A percentile compares a stretch with the other conserved stretches of the same genome.
phyloP scores from a whole-genome alignment of 2,329 filamentous ascomycete species.

The Pseudomassariella vexata region DNA sequence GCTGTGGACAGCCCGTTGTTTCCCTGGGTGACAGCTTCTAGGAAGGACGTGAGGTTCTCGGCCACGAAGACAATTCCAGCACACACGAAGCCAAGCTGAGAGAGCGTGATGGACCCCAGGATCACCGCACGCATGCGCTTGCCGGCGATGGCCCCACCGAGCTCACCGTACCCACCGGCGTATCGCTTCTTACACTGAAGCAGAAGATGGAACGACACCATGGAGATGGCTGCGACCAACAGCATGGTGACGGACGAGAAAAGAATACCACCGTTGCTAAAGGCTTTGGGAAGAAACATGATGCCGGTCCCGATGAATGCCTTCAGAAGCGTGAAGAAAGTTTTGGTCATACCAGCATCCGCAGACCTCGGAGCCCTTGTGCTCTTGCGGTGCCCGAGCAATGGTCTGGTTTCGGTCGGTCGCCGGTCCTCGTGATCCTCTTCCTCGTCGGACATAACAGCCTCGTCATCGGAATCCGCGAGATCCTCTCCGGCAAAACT shows the following conservation, averaged over 20 bases:
- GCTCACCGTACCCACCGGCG: constrained; percentile 68
- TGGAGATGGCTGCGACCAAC: constrained; percentile 59
- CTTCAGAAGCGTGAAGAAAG: constrained; percentile 74
- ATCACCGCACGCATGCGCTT: constrained; percentile 59
- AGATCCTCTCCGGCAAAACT: constrained; percentile 71
- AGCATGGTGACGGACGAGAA: constrained; percentile 68
- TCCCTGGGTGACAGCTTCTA: constrained; percentile 52
- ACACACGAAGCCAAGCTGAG: constrained; percentile 73
- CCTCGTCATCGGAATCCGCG: constrained; percentile 55
- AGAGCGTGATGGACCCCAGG: constrained; percentile 64
- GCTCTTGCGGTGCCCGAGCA: constrained; percentile 51
- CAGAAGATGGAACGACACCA: constrained; percentile 66
- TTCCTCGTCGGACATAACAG: constrained; percentile 44
- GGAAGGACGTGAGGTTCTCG: constrained; percentile 65
- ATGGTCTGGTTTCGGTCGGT: constrained; percentile 51
- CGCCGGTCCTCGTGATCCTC: constrained; percentile 33
- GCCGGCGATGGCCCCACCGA: constrained; percentile 62
- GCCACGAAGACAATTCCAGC: constrained; percentile 73
- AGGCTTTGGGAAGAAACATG: constrained; percentile 76
- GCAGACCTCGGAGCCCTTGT: constrained; percentile 43
- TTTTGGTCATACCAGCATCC: constrained; percentile 63
- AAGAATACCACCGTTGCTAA: constrained; percentile 67
- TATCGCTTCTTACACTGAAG: constrained; percentile 59
- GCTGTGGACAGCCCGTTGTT: constrained; percentile 46
- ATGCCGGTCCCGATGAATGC: constrained; percentile 77